A percentile compares a stretch with the other conserved stretches of the same genome.
Evolutionary conservation across 768 basidiomycete species (phyloP).

Genomic region (Termitomyces sp.): DNA sequence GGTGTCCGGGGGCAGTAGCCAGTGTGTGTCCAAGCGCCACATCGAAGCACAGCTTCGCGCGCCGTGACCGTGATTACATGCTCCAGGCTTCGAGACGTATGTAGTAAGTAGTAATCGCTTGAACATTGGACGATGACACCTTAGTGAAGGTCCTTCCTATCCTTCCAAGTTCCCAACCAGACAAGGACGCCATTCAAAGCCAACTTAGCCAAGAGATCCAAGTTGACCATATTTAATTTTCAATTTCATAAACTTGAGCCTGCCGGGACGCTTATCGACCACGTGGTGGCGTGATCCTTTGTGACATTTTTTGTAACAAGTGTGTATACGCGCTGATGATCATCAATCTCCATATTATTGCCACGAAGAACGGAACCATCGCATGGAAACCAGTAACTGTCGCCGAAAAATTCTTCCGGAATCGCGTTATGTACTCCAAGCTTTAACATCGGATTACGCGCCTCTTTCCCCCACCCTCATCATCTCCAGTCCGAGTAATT

Average conservation of each 20-base stretch:
- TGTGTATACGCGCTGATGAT: neutral
- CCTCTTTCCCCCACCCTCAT: neutral
- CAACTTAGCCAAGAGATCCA: neutral
- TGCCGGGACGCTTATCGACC: too few species aligned
- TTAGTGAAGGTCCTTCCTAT: neutral
- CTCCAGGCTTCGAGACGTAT: neutral
- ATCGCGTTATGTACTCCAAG: neutral
- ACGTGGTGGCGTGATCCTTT: neutral
- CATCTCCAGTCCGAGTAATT: neutral
- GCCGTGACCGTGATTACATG: neutral
- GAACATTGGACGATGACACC: neutral
- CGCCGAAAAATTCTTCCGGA: conserved; percentile 5
- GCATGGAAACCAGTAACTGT: neutral
- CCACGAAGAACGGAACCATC: conserved; percentile 5
- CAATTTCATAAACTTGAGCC: too few species aligned
- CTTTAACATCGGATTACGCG: neutral
- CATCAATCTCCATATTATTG: conserved; percentile 1
- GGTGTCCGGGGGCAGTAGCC: neutral
- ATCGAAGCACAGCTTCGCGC: neutral
- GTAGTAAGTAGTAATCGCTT: too few species aligned
- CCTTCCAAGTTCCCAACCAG: neutral
- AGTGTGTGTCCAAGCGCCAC: conserved; percentile 8
- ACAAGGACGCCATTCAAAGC: neutral
- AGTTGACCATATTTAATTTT: too few species aligned
- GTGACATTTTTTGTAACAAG: neutral